A percentile compares a stretch with the other conserved stretches of the same genome.
Conservation (phyloP, 202 grass and related monocot genomes). For the Digitaria exilis region DNA sequence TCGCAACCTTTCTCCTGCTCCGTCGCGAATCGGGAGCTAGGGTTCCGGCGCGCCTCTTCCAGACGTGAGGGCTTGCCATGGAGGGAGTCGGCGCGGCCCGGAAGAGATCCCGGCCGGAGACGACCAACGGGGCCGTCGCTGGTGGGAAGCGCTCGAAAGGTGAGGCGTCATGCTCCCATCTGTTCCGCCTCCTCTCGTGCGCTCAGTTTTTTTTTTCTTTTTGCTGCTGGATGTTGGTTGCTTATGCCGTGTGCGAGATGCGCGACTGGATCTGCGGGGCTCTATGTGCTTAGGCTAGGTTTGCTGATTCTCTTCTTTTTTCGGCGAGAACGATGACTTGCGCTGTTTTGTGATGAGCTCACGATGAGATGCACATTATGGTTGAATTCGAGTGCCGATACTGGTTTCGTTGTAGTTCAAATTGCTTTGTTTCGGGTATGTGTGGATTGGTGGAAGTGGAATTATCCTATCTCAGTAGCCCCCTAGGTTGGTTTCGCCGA, state of each 20-base stretch:
- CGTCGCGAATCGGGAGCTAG: slow-evolving; percentile 22
- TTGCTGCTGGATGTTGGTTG: background rate
- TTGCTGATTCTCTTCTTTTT: background rate
- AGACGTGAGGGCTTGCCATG: slow-evolving; percentile 47
- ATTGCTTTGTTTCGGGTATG: background rate
- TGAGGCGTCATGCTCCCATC: background rate
- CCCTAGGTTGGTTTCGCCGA: background rate
- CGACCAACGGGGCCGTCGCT: slow-evolving; percentile 43
- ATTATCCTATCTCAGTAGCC: background rate
- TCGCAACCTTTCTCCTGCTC: background rate
- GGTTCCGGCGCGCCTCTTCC: slow-evolving; percentile 32
- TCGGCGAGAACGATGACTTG: background rate
- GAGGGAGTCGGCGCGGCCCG: slow-evolving; percentile 44
- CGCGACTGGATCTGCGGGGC: slow-evolving; percentile 35
- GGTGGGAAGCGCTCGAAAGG: slow-evolving; percentile 65
- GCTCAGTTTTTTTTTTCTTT: too few relatives aligned
- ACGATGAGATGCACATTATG: background rate
- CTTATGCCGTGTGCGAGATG: background rate
- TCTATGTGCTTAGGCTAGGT: background rate
- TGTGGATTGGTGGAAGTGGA: background rate
- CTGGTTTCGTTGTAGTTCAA: background rate
- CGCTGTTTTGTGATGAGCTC: background rate
- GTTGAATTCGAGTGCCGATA: background rate
- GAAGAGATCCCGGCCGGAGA: slow-evolving; percentile 60
- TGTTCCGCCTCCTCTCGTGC: background rate